Conservation (phyloP, 2,329 filamentous ascomycete species). For the Thielaviopsis musarum region DNA sequence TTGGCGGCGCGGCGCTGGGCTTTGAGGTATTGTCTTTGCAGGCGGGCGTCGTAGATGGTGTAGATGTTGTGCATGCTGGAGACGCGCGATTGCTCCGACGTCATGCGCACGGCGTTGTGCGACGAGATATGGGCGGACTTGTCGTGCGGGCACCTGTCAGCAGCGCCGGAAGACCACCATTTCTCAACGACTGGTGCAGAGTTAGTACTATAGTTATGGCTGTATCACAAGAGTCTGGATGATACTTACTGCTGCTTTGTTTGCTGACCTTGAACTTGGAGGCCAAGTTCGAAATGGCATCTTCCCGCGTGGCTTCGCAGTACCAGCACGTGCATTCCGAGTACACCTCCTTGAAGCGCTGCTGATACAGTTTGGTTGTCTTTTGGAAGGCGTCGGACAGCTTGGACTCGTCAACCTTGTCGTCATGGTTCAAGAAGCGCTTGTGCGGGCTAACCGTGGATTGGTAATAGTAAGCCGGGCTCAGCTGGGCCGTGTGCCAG, state of each 20-base stretch:
- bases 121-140: constrained; percentile 54
- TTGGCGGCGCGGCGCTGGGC: constrained; percentile 32
- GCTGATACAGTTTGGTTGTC: constrained; percentile 55
- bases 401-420: constrained; percentile 56
- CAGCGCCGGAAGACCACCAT: constrained; percentile 31
- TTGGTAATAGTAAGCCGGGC: constrained; percentile 42
- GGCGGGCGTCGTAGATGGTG: constrained; percentile 17
- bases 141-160: constrained; percentile 33
- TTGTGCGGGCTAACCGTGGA: constrained; percentile 31
- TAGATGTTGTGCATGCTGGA: not conserved
- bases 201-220: not conserved
- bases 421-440: constrained; percentile 64
- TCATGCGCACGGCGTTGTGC: constrained; percentile 45
- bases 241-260: constrained; percentile 24
- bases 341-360: constrained; percentile 48
- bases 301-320: constrained; percentile 42
- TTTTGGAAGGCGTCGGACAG: constrained; percentile 52
- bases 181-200: constrained; percentile 18
- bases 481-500: constrained; percentile 70
- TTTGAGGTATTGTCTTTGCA: constrained; percentile 40
- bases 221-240: not conserved
- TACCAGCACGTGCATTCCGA: constrained; percentile 72
- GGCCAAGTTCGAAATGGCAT: constrained; percentile 24
- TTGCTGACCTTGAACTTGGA: constrained; percentile 28
- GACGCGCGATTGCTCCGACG: not conserved